A percentile compares a stretch with the other conserved stretches of the same genome.
Conservation (phyloP, 768 basidiomycete genomes). For the Lyophyllum atratum region DNA sequence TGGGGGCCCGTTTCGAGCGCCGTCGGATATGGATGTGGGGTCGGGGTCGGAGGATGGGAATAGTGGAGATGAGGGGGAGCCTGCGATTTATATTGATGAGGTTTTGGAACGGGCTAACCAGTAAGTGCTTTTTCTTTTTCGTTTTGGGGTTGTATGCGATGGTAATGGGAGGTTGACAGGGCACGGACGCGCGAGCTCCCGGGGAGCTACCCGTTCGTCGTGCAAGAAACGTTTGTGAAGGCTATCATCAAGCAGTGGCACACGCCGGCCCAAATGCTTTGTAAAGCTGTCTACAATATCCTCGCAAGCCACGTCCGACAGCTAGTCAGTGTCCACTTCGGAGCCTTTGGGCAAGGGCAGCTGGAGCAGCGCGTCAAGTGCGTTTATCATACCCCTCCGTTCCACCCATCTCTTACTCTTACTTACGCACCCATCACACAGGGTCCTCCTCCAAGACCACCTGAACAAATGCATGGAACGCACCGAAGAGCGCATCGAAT, state of each 20-base stretch:
- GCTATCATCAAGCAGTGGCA: constrained; percentile 49
- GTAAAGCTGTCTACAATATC: constrained; percentile 36
- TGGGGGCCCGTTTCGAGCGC: too few relatives aligned
- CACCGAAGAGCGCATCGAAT: constrained; percentile 42
- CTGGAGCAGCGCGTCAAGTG: constrained; percentile 49
- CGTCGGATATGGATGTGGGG: background rate
- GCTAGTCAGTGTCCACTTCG: constrained; percentile 53
- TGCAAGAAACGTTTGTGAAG: constrained; percentile 52
- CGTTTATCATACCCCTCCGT: constrained; percentile 9
- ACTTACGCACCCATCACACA: constrained; percentile 19
- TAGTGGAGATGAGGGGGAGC: too few relatives aligned
- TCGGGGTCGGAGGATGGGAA: too few relatives aligned
- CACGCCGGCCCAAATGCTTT: constrained; percentile 46
- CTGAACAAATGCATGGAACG: constrained; percentile 42
- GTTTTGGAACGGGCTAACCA: constrained; percentile 46
- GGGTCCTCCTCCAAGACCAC: constrained; percentile 53
- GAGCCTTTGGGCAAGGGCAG: constrained; percentile 50
- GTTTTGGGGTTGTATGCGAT: background rate
- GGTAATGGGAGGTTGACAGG: constrained; percentile 37
- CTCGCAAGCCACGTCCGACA: constrained; percentile 39
- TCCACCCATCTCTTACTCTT: background rate
- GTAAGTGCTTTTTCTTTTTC: constrained; percentile 34
- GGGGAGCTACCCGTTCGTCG: constrained; percentile 63
- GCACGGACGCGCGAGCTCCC: constrained; percentile 74
- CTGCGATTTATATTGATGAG: constrained; percentile 56